Percentiles rank a stretch among this genome's conserved stretches.
phyloP scores from a whole-genome alignment of 306 rosid species.

The Citrullus colocynthis region DNA sequence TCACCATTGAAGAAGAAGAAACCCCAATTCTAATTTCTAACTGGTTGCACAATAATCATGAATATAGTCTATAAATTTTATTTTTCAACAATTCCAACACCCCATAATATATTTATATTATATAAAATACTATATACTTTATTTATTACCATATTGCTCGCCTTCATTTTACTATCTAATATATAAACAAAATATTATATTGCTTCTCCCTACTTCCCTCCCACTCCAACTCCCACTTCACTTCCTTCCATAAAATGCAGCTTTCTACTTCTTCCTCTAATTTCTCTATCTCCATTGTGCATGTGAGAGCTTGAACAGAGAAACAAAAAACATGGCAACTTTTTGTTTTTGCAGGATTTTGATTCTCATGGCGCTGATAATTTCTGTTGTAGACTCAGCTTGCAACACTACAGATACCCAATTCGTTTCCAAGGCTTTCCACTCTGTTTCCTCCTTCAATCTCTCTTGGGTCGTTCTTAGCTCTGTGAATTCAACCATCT shows the following conservation, averaged over 20 bases:
- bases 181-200: neutral
- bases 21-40: neutral
- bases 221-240: neutral
- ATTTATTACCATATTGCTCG: neutral
- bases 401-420: constrained; percentile 41
- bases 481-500: constrained; percentile 15
- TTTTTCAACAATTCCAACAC: neutral
- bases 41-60: neutral
- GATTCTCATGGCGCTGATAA: constrained; percentile 24
- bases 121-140: neutral
- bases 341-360: constrained; percentile 15
- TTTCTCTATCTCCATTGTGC: neutral
- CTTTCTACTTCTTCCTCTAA: neutral
- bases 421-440: constrained; percentile 42
- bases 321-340: constrained; percentile 13
- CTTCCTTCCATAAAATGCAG: neutral
- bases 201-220: neutral
- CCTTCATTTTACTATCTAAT: neutral
- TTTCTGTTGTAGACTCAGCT: constrained; percentile 23
- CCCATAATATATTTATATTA: neutral
- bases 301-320: neutral
- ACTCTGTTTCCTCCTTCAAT: constrained; percentile 51
- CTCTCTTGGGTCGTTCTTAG: constrained; percentile 26
- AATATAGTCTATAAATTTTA: neutral
- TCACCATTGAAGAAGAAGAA: neutral